phyloP scores from a whole-genome alignment of 2,329 filamentous ascomycete genomes.

The Diaporthe sp. region DNA sequence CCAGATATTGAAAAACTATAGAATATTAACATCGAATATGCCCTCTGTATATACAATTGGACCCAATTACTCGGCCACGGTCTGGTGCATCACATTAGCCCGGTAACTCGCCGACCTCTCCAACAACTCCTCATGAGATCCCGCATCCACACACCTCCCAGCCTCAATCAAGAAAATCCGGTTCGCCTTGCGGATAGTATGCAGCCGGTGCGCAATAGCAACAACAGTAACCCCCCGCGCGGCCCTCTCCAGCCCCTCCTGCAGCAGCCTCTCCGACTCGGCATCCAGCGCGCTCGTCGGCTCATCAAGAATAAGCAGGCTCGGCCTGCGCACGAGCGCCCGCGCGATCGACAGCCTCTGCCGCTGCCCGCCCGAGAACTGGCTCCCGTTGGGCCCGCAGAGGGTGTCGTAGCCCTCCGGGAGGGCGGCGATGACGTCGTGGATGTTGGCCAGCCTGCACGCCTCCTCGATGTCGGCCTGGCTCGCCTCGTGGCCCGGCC shows the following conservation, averaged over 20 bases:
- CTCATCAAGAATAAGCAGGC: slow-evolving; percentile 78
- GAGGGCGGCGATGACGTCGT: slow-evolving; percentile 68
- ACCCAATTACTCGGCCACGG: slow-evolving; percentile 41
- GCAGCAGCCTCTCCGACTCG: slow-evolving; percentile 69
- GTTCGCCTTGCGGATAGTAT: slow-evolving; percentile 59
- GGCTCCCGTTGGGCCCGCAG: slow-evolving; percentile 72
- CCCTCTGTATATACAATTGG: background rate
- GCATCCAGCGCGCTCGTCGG: slow-evolving; percentile 77
- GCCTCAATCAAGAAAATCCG: slow-evolving; percentile 58
- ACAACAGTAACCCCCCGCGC: slow-evolving; percentile 57
- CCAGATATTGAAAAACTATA: no score
- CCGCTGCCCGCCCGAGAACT: slow-evolving; percentile 78
- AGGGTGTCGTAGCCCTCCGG: slow-evolving; percentile 70
- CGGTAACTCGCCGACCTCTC: slow-evolving; percentile 48
- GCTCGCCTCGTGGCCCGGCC: slow-evolving; percentile 60
- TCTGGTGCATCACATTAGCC: slow-evolving; percentile 52
- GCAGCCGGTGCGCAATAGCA: slow-evolving; percentile 60
- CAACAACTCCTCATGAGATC: slow-evolving; percentile 48
- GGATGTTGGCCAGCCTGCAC: slow-evolving; percentile 70
- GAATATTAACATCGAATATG: background rate
- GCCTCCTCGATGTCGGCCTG: slow-evolving; percentile 67
- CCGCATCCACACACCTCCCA: slow-evolving; percentile 54
- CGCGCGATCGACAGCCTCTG: slow-evolving; percentile 79
- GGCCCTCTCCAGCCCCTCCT: slow-evolving; percentile 68
- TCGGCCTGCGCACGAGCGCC: slow-evolving; percentile 73